These are phyloP conservation scores for Diaporthe longicolla DNA, from an alignment of 2,329 filamentous ascomycete genomes.

Conservation along the genomic window DNA sequence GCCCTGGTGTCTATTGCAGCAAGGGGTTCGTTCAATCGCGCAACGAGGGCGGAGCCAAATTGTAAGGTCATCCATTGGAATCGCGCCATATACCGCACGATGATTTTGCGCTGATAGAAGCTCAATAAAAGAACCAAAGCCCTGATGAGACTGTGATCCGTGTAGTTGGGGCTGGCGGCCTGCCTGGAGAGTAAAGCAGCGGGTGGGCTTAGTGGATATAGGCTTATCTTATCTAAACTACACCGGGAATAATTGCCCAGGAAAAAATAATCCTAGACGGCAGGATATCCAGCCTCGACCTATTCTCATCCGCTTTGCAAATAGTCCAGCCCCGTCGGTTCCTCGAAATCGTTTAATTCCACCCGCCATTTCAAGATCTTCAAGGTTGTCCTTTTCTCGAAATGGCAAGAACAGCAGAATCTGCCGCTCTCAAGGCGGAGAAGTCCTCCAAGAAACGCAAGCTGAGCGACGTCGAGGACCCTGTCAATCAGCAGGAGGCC, in stretches of 20 bases:
- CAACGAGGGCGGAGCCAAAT: not conserved
- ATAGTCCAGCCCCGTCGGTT: not conserved
- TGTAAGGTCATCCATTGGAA: not conserved
- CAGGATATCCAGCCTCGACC: constrained; percentile 2
- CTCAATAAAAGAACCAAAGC: not conserved
- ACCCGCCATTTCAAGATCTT: not conserved
- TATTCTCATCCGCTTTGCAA: not conserved
- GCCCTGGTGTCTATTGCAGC: not conserved
- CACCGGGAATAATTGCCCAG: not conserved
- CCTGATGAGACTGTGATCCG: not conserved
- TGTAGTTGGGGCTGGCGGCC: not conserved
- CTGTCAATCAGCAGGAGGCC: constrained; percentile 36
- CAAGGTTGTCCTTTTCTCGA: not conserved
- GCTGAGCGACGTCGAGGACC: constrained; percentile 37
- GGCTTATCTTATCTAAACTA: constrained; percentile 40
- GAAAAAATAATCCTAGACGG: not conserved
- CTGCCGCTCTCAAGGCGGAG: constrained; percentile 34
- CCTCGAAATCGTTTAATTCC: not conserved
- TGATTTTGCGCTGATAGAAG: not conserved
- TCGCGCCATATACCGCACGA: not conserved
- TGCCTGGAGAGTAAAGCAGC: not conserved
- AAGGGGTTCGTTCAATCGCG: not conserved
- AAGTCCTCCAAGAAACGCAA: constrained; percentile 42
- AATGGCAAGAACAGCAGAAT: constrained; percentile 38
- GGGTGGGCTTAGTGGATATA: constrained; percentile 1